phyloP scores from a whole-genome alignment of 2,329 filamentous ascomycete genomes.

The Clonostachys rosea region DNA sequence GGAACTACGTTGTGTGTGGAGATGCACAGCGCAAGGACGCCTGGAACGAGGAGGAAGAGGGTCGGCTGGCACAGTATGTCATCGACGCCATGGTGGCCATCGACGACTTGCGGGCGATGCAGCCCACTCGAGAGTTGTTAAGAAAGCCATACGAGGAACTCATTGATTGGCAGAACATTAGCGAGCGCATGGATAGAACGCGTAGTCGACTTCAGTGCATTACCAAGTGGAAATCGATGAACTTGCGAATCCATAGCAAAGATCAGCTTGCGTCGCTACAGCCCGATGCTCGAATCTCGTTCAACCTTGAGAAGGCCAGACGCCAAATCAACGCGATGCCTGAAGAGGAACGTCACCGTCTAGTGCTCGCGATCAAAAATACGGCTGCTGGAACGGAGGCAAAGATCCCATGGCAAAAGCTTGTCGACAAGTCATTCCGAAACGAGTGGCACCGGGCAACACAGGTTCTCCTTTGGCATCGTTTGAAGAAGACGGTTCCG shows the following conservation, averaged over 20 bases:
- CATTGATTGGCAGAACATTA: conserved; percentile 64
- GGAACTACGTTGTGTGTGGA: conserved; percentile 60
- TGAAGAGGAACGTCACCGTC: conserved; percentile 34
- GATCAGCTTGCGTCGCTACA: conserved; percentile 23
- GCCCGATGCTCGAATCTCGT: conserved; percentile 28
- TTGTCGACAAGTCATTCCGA: conserved; percentile 34
- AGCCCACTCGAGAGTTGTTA: conserved; percentile 20
- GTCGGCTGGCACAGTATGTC: conserved; percentile 45
- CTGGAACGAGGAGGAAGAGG: conserved; percentile 61
- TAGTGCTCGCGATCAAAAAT: conserved; percentile 37
- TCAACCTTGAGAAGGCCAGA: conserved; percentile 35
- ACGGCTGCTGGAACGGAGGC: conserved; percentile 31
- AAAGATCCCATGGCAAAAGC: conserved; percentile 43
- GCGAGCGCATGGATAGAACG: conserved; percentile 53
- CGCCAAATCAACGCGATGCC: conserved; percentile 34
- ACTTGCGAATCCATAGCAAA: conserved; percentile 23
- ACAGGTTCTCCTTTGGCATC: conserved; percentile 31
- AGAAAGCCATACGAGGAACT: conserved; percentile 42
- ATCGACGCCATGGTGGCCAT: conserved; percentile 45
- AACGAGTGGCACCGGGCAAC: conserved; percentile 28
- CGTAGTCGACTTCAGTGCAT: conserved; percentile 65
- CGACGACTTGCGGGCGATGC: conserved; percentile 25
- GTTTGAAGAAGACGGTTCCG: conserved; percentile 26
- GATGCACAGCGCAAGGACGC: conserved; percentile 42
- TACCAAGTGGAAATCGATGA: conserved; percentile 57